Evolutionary conservation across 2,329 filamentous ascomycete genomes (phyloP).

Genomic region (Diaporthe velutina): DNA sequence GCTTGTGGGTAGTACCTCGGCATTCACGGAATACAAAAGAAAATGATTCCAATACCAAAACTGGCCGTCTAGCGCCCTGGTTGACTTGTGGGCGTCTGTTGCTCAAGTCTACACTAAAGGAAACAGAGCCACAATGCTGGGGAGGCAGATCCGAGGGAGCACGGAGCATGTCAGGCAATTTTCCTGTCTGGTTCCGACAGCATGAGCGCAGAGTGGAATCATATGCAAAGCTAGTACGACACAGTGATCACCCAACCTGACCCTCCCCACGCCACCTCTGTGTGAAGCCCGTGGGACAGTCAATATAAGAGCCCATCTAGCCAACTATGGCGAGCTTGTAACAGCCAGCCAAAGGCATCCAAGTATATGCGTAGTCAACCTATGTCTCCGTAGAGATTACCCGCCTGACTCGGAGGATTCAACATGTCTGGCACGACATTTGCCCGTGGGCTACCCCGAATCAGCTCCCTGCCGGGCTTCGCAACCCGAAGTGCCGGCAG

Average conservation of each 20-base stretch:
- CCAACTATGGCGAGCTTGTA: not conserved
- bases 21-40: conserved; percentile 62
- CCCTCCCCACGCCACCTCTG: not conserved
- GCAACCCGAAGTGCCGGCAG: conserved; percentile 31
- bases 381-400: not conserved
- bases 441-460: conserved; percentile 36
- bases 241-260: conserved; percentile 35
- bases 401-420: conserved; percentile 32
- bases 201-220: conserved; percentile 40
- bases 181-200: conserved; percentile 26
- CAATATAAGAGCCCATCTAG: not conserved
- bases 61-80: conserved; percentile 24
- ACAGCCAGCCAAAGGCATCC: not conserved
- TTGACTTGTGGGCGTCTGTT: not conserved
- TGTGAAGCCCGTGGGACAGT: not conserved
- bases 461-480: conserved; percentile 22
- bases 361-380: not conserved
- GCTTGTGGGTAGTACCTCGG: conserved; percentile 46
- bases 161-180: conserved; percentile 31
- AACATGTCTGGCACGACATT: conserved; percentile 30
- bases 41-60: conserved; percentile 47
- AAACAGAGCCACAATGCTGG: conserved; percentile 10
- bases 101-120: not conserved
- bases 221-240: conserved; percentile 32
- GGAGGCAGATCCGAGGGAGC: conserved; percentile 18